A percentile compares a stretch with the other conserved stretches of the same genome.
phyloP scores from a whole-genome alignment of 169 alveolate species.

The Besnoitia besnoiti region DNA sequence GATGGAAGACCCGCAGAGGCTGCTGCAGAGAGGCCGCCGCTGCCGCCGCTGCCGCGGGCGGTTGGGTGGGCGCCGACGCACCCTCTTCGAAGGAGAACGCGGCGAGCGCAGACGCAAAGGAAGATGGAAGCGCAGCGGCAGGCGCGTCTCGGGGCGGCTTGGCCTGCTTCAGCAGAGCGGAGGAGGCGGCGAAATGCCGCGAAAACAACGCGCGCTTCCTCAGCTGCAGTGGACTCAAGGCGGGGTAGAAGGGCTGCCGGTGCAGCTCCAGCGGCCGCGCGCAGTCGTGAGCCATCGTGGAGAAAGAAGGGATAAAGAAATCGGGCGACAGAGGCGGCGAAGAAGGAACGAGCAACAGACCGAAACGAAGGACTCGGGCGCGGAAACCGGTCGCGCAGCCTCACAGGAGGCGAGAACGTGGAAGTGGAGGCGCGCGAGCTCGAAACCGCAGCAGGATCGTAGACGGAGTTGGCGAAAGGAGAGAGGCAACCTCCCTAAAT shows the following conservation, averaged over 20 bases:
- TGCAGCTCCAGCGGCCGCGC: slow-evolving; percentile 8
- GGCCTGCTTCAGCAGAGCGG: neutral
- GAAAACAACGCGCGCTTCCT: neutral
- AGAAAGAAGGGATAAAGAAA: neutral
- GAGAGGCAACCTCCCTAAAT: no score
- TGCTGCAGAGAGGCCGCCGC: neutral
- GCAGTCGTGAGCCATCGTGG: neutral
- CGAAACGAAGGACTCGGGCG: no score
- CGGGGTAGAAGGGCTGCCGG: neutral
- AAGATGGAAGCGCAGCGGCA: neutral
- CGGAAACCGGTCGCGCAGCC: no score
- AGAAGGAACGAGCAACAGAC: no score
- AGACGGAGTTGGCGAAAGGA: no score
- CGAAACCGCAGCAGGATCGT: no score
- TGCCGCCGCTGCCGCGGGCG: neutral
- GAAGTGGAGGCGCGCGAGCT: no score
- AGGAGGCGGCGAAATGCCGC: neutral
- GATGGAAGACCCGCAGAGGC: neutral
- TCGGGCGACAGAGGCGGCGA: no score
- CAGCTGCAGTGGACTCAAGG: neutral
- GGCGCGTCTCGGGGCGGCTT: neutral
- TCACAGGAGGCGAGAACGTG: no score
- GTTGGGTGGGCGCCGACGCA: no score
- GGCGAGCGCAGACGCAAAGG: neutral
- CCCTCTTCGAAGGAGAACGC: neutral